phyloP scores from a whole-genome alignment of 805 yeast genomes.

The Candida easanensis region DNA sequence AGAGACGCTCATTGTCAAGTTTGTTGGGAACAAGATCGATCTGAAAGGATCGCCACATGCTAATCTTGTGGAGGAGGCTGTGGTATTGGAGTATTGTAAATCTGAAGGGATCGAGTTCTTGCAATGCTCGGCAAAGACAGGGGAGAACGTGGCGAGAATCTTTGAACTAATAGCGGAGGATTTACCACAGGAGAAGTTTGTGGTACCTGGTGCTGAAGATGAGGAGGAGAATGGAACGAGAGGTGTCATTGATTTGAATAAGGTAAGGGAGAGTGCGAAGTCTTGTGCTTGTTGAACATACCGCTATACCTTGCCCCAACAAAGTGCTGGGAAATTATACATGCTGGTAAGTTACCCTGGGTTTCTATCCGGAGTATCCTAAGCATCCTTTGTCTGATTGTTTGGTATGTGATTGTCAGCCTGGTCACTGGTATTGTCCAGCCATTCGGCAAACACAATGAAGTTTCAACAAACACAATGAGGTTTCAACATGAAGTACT shows the following conservation, averaged over 20 bases:
- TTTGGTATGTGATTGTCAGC: too few species aligned
- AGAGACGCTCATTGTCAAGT: conserved; percentile 68
- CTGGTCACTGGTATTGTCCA: too few species aligned
- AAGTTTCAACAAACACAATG: too few species aligned
- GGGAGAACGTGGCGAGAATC: conserved; percentile 51
- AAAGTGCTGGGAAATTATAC: too few species aligned
- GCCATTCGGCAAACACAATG: too few species aligned
- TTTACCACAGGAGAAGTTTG: conserved; percentile 37
- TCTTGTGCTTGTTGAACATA: conserved; percentile 10
- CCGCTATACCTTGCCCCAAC: too few species aligned
- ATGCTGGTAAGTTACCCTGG: too few species aligned
- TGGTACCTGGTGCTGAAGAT: conserved; percentile 3
- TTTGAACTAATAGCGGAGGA: conserved; percentile 44
- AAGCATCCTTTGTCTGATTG: too few species aligned
- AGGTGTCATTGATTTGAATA: conserved; percentile 33
- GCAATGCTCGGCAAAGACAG: conserved; percentile 54
- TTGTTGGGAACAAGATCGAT: conserved; percentile 88
- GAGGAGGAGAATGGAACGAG: conserved; percentile 14
- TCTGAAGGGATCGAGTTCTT: conserved; percentile 27
- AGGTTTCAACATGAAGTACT: too few species aligned
- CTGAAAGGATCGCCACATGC: conserved; percentile 29
- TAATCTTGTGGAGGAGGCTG: conserved; percentile 24
- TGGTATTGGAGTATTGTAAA: conserved; percentile 9
- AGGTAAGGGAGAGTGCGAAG: conserved; percentile 5
- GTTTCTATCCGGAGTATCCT: too few species aligned